Conservation (phyloP, 2,329 filamentous ascomycete genomes). For the Fusarium sulawesiense region DNA sequence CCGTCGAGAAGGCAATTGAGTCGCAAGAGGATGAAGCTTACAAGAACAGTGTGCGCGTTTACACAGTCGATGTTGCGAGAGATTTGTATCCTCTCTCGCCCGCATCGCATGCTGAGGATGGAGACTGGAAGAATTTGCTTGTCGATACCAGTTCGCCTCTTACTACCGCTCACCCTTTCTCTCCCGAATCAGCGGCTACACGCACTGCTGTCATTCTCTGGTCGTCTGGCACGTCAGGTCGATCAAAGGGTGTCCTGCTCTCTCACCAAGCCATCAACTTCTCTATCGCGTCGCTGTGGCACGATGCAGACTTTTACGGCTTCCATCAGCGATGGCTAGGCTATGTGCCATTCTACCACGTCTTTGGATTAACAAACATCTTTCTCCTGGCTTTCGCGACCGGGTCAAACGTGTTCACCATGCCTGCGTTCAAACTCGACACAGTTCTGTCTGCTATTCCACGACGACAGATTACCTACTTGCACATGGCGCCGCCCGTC, state of each 20-base stretch:
- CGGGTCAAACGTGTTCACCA: conserved; percentile 72
- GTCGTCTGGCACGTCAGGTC: conserved; percentile 74
- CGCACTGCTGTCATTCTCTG: conserved; percentile 66
- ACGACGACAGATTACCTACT: conserved; percentile 71
- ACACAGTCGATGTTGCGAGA: conserved; percentile 60
- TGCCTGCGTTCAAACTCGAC: conserved; percentile 76
- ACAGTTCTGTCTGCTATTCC: conserved; percentile 71
- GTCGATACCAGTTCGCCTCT: conserved; percentile 59
- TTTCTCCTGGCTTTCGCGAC: conserved; percentile 66
- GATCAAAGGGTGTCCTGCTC: conserved; percentile 80
- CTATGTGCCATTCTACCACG: conserved; percentile 78
- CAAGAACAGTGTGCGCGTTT: conserved; percentile 65
- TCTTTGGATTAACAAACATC: conserved; percentile 68
- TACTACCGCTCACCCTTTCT: conserved; percentile 55
- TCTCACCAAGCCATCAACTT: conserved; percentile 75
- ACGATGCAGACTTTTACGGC: conserved; percentile 61
- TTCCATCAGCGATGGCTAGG: conserved; percentile 62
- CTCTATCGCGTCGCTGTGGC: conserved; percentile 61
- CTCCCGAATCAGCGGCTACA: conserved; percentile 53
- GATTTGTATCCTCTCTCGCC: conserved; percentile 51
- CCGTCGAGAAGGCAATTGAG: conserved; percentile 51
- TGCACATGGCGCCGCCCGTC: conserved; percentile 76
- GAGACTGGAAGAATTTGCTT: conserved; percentile 73
- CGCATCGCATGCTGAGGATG: conserved; percentile 28
- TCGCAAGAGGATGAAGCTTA: conserved; percentile 50